Percentiles rank a stretch among this genome's conserved stretches.
Evolutionary conservation across 1,139 yeast genomes (phyloP).

Genomic region (Saccharomyces pastorianus): DNA sequence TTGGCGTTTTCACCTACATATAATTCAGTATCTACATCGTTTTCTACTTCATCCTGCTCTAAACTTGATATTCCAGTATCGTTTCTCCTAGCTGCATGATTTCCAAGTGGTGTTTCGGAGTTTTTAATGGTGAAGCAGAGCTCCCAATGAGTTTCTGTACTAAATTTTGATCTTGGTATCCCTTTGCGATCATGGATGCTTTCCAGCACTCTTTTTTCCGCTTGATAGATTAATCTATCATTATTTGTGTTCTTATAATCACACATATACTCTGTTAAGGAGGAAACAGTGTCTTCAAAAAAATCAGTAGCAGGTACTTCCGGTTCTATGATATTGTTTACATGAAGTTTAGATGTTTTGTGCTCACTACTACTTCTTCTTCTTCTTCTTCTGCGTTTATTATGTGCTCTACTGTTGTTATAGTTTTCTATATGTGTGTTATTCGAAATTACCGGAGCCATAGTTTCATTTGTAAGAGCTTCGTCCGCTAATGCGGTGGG

Average conservation of each 20-base stretch:
- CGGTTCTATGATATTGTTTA: not conserved
- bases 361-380: not conserved
- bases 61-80: not conserved
- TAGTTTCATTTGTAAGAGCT: slow-evolving; percentile 1
- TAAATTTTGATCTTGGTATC: not conserved
- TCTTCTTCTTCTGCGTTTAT: not conserved
- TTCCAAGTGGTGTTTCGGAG: not conserved
- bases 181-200: not conserved
- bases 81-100: not conserved
- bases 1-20: not conserved
- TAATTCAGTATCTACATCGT: not conserved
- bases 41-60: not conserved
- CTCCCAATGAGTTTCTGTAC: not conserved
- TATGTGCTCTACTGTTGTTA: not conserved
- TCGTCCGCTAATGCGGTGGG: slow-evolving; percentile 16
- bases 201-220: not conserved
- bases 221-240: not conserved
- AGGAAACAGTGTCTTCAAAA: not conserved
- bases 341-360: not conserved
- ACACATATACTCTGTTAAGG: not conserved
- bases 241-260: not conserved
- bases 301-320: not conserved
- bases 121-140: not conserved
- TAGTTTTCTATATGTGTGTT: slow-evolving; percentile 38
- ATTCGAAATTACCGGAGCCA: slow-evolving; percentile 32